These are phyloP conservation scores for Volvox carteri DNA, from an alignment of 163 green algal genomes.

Conservation along the genomic window DNA sequence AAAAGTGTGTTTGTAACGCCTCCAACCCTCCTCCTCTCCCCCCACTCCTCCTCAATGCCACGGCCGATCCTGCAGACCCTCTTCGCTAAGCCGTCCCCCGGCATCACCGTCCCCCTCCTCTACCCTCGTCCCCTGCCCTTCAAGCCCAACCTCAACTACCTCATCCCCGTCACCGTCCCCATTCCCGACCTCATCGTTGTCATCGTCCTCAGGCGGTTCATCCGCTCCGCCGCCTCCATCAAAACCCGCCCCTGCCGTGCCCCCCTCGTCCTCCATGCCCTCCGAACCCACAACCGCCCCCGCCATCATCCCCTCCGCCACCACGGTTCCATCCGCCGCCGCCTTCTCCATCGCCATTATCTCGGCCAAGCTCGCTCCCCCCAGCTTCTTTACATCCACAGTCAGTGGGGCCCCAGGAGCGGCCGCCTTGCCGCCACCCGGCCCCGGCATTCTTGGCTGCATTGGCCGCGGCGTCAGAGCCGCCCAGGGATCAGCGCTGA, in stretches of 20 bases:
- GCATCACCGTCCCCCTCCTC: not conserved
- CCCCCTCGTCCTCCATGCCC: no score
- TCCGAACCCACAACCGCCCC: no score
- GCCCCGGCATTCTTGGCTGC: not conserved
- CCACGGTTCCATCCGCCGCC: no score
- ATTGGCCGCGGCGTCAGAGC: not conserved
- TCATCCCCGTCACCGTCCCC: not conserved
- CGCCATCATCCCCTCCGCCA: not conserved
- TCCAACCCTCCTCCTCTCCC: no score
- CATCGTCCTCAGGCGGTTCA: constrained; percentile 11
- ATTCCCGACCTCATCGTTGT: not conserved
- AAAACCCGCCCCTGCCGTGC: not conserved
- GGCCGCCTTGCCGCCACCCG: not conserved
- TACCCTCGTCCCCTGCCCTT: not conserved
- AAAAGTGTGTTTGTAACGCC: no score
- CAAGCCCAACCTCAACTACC: no score
- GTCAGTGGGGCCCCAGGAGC: not conserved
- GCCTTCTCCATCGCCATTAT: not conserved
- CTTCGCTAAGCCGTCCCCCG: not conserved
- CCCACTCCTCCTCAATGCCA: no score
- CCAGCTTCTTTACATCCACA: constrained; percentile 11
- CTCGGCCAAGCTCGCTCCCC: constrained; percentile 25
- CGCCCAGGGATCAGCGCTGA: constrained; percentile 43
- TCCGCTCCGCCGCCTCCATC: not conserved
- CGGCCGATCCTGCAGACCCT: constrained; percentile 26